Conservation (phyloP, 441 rosid species). For the Hypseocharis bilobata region DNA sequence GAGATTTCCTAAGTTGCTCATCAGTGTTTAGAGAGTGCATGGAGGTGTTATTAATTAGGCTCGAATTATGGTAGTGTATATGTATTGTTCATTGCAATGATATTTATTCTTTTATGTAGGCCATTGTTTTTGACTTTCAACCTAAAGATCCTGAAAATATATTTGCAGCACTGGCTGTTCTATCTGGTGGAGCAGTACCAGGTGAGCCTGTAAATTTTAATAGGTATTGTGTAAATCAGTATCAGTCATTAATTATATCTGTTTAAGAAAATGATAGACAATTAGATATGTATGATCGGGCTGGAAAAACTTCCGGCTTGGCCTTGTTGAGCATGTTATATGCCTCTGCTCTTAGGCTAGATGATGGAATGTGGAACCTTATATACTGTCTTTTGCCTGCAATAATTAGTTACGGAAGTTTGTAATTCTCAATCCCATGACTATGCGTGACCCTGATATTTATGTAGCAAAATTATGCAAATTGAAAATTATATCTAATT, state of each 20-base stretch:
- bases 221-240: background rate
- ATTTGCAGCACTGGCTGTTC: constrained; percentile 43
- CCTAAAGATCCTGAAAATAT: constrained; percentile 61
- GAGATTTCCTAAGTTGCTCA: background rate
- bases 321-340: background rate
- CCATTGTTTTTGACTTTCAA: constrained; percentile 58
- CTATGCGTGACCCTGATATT: background rate
- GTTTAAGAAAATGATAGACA: background rate
- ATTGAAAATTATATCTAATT: background rate
- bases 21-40: background rate
- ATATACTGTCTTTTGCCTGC: background rate
- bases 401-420: background rate
- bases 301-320: background rate
- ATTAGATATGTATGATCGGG: background rate
- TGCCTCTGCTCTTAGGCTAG: background rate
- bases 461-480: no score
- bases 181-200: constrained; percentile 47
- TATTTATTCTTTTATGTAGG: constrained; percentile 23
- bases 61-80: no score
- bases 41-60: no score
- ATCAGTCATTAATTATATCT: background rate
- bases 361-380: background rate
- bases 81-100: background rate
- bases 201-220: constrained; percentile 32
- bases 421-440: background rate